Conservation (phyloP, 1,284 basidiomycete species). For the Ceratobasidium sp. region DNA sequence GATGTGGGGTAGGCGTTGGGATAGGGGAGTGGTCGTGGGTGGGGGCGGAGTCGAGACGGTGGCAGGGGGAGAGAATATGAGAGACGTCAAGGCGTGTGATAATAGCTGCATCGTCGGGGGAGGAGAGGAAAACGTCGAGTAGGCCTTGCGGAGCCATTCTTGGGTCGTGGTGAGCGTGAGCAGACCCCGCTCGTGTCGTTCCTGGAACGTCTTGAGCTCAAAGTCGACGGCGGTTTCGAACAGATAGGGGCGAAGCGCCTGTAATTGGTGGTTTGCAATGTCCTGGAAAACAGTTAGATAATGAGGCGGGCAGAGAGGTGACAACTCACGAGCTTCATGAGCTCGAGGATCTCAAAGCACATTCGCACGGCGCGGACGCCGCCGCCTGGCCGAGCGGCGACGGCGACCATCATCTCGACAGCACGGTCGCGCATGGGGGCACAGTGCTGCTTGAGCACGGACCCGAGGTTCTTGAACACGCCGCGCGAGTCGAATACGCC, state of each 20-base stretch:
- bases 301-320: slow-evolving; percentile 40
- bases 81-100: slow-evolving; percentile 28
- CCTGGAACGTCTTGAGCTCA: slow-evolving; percentile 78
- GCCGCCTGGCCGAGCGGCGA: slow-evolving; percentile 60
- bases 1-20: slow-evolving; percentile 48
- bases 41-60: slow-evolving; percentile 47
- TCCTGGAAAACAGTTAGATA: slow-evolving; percentile 61
- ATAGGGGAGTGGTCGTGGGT: slow-evolving; percentile 49
- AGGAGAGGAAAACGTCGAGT: slow-evolving; percentile 49
- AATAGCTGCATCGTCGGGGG: slow-evolving; percentile 51
- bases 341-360: slow-evolving; percentile 89
- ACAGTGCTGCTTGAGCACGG: slow-evolving; percentile 86
- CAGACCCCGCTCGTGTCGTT: slow-evolving; percentile 56
- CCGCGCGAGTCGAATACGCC: slow-evolving; percentile 79
- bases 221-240: slow-evolving; percentile 80
- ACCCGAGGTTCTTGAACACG: slow-evolving; percentile 79
- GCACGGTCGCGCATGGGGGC: slow-evolving; percentile 88
- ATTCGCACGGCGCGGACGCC: slow-evolving; percentile 66
- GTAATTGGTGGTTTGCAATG: slow-evolving; percentile 92
- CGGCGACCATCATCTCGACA: slow-evolving; percentile 81
- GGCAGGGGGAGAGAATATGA: slow-evolving; percentile 50
- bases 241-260: slow-evolving; percentile 83
- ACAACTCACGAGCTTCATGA: slow-evolving; percentile 86
- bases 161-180: slow-evolving; percentile 63
- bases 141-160: slow-evolving; percentile 63